These are phyloP conservation scores for Claviceps lovelessii DNA, from an alignment of 2,329 filamentous ascomycete genomes.

Conservation along the genomic window DNA sequence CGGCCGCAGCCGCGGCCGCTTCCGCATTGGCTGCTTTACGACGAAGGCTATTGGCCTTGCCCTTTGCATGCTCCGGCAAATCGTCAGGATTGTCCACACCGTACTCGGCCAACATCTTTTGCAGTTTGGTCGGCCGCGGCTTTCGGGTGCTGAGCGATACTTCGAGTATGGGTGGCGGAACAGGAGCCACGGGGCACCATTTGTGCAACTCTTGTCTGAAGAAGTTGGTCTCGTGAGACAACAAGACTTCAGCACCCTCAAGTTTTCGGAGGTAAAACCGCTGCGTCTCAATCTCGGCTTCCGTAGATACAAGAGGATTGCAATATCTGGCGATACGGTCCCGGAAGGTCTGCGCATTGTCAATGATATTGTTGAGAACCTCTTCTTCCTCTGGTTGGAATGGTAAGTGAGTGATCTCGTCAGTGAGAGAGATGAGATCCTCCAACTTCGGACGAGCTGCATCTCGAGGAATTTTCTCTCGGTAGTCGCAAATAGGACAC, in stretches of 20 bases:
- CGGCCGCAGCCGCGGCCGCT: conserved; percentile 33
- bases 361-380: conserved; percentile 69
- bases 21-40: conserved; percentile 54
- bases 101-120: conserved; percentile 81
- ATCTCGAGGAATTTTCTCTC: conserved; percentile 91
- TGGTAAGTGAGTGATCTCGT: conserved; percentile 65
- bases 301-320: conserved; percentile 65
- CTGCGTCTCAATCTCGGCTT: conserved; percentile 76
- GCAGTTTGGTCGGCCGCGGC: conserved; percentile 87
- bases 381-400: conserved; percentile 96
- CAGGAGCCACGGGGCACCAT: conserved; percentile 79
- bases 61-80: conserved; percentile 66
- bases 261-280: conserved; percentile 95
- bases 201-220: conserved; percentile 92
- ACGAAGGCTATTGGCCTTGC: conserved; percentile 60
- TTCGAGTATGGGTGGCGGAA: conserved; percentile 73
- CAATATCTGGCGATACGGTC: conserved; percentile 69
- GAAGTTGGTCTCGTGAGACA: conserved; percentile 92
- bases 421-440: conserved; percentile 69
- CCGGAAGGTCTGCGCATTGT: conserved; percentile 71
- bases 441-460: conserved; percentile 90
- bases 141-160: conserved; percentile 86
- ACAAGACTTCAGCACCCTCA: conserved; percentile 85
- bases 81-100: conserved; percentile 85
- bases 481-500: conserved; percentile 94